Evolutionary conservation across 73 alveolate genomes (phyloP).

Genomic region (Paramecium tetraurelia): DNA sequence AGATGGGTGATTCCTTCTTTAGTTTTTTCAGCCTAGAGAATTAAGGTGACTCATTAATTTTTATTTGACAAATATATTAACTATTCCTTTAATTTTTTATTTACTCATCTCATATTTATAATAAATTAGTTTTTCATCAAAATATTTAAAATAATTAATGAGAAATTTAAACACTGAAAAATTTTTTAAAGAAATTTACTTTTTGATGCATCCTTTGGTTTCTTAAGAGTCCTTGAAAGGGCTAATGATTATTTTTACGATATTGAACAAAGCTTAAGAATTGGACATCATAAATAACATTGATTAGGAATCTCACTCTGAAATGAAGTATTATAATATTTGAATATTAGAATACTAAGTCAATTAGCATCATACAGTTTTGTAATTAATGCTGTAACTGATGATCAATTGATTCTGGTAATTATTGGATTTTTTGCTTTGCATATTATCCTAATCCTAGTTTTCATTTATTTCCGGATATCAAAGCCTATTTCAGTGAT

Average conservation of each 20-base stretch:
- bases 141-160: not conserved
- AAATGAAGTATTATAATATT: not conserved
- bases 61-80: not conserved
- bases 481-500: not conserved
- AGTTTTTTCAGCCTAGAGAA: slow-evolving; percentile 10
- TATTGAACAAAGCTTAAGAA: not conserved
- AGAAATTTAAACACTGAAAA: not conserved
- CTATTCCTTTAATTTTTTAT: not conserved
- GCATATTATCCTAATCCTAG: not conserved
- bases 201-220: not conserved
- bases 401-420: not conserved
- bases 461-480: not conserved
- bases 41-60: slow-evolving; percentile 18
- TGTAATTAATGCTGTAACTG: not conserved
- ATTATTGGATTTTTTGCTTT: not conserved
- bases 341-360: not conserved
- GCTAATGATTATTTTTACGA: not conserved
- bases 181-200: not conserved
- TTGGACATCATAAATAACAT: not conserved
- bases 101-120: not conserved
- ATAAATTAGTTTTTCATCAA: not conserved
- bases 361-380: not conserved
- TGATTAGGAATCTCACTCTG: not conserved
- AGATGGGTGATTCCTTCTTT: slow-evolving; percentile 33
- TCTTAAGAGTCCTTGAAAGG: not conserved